phyloP scores from a whole-genome alignment of 305 asterid species.

The Fraxinus baroniana region DNA sequence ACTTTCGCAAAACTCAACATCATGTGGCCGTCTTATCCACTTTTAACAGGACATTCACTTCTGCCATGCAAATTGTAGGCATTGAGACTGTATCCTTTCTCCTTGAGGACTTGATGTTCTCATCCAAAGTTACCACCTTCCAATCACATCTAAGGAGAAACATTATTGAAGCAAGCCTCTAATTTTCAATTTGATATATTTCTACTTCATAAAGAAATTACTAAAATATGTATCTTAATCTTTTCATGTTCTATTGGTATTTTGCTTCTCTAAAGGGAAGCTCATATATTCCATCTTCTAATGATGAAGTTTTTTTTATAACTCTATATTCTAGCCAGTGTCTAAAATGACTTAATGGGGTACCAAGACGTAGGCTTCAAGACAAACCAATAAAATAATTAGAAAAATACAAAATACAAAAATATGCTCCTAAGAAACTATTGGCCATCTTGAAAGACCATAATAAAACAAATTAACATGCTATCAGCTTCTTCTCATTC shows the following conservation, averaged over 20 bases:
- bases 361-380: background rate
- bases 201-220: background rate
- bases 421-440: background rate
- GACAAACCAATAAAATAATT: background rate
- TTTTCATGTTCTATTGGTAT: background rate
- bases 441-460: background rate
- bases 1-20: slow-evolving; percentile 1
- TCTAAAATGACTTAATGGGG: background rate
- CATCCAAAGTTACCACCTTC: background rate
- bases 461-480: background rate
- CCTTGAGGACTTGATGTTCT: background rate
- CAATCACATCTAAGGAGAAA: slow-evolving; percentile 1
- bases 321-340: slow-evolving; percentile 7
- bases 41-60: background rate
- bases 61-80: background rate
- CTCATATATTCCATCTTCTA: background rate
- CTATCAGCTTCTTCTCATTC: background rate
- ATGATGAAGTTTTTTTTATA: slow-evolving; percentile 12
- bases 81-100: slow-evolving; percentile 9
- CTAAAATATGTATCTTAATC: background rate
- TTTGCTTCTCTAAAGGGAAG: slow-evolving; percentile 15
- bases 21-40: slow-evolving; percentile 5
- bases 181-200: slow-evolving; percentile 11
- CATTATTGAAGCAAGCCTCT: background rate
- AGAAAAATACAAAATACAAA: background rate